phyloP scores from a whole-genome alignment of 83 land plant species.

The Picea engelmannii region DNA sequence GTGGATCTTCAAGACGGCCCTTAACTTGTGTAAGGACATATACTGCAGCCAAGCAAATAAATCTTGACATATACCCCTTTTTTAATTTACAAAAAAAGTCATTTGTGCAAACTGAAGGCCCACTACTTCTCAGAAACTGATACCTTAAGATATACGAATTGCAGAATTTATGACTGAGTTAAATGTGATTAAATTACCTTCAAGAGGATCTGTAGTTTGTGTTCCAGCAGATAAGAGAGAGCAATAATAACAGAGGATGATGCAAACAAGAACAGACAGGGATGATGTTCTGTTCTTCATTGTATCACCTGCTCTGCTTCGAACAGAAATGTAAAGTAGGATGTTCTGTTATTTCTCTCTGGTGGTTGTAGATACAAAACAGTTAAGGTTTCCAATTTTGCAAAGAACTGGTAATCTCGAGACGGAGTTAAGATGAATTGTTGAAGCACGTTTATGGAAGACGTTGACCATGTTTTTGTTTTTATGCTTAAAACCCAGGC shows the following conservation, averaged over 20 bases:
- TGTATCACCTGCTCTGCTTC: too few relatives aligned
- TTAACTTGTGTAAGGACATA: conserved; percentile 15
- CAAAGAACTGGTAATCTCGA: too few relatives aligned
- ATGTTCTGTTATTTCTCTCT: too few relatives aligned
- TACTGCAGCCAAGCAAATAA: conserved; percentile 18
- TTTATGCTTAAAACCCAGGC: too few relatives aligned
- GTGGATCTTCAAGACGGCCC: conserved; percentile 12
- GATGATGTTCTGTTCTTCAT: background rate
- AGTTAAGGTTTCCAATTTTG: too few relatives aligned
- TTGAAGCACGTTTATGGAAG: too few relatives aligned
- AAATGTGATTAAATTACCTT: background rate
- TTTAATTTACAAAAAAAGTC: background rate
- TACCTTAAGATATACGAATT: background rate
- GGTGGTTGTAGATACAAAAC: too few relatives aligned
- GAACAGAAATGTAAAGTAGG: too few relatives aligned
- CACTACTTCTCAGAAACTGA: background rate
- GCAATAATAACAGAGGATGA: background rate
- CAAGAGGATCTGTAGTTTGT: background rate
- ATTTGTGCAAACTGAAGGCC: background rate
- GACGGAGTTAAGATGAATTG: too few relatives aligned
- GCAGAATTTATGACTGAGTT: background rate
- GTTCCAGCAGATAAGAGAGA: conserved; percentile 5
- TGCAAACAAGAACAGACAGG: background rate
- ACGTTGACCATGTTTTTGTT: too few relatives aligned
- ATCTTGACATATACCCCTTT: background rate